Conservation (phyloP, 2,329 filamentous ascomycete genomes). For the Cercospora beticola region DNA sequence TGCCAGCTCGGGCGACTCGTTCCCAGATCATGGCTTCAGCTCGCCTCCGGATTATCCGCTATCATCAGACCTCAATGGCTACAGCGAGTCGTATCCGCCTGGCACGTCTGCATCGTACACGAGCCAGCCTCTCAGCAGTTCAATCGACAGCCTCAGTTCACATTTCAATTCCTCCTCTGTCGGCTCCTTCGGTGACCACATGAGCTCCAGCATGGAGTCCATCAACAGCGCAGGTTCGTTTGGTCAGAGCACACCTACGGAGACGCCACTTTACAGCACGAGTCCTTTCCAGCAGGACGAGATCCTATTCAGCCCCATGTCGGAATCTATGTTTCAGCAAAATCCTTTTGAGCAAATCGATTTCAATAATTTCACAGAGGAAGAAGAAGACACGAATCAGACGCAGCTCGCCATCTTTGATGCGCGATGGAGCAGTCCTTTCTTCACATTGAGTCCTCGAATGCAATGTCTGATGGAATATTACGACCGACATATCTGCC, state of each 20-base stretch:
- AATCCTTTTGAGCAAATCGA: slow-evolving; percentile 25
- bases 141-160: slow-evolving; percentile 22
- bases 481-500: slow-evolving; percentile 88
- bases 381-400: slow-evolving; percentile 26
- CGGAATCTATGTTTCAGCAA: slow-evolving; percentile 19
- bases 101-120: slow-evolving; percentile 28
- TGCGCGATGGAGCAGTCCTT: slow-evolving; percentile 36
- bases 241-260: slow-evolving; percentile 6
- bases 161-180: slow-evolving; percentile 28
- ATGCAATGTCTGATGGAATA: slow-evolving; percentile 90
- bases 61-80: slow-evolving; percentile 46
- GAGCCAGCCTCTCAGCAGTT: slow-evolving; percentile 21
- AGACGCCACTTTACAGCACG: slow-evolving; percentile 13
- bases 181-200: slow-evolving; percentile 40
- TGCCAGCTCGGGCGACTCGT: slow-evolving; percentile 48
- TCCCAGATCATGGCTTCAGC: slow-evolving; percentile 50
- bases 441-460: slow-evolving; percentile 66
- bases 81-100: slow-evolving; percentile 42
- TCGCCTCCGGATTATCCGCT: slow-evolving; percentile 50
- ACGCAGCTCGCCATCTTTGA: slow-evolving; percentile 31
- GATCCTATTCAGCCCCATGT: slow-evolving; percentile 38
- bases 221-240: slow-evolving; percentile 40
- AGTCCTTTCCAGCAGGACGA: slow-evolving; percentile 25
- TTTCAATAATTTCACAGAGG: slow-evolving; percentile 18
- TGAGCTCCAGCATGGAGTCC: slow-evolving; percentile 49